Base-by-base conservation (phyloP, 2,329 filamentous ascomycete genomes). In the Dactylellina haptotyla region DNA sequence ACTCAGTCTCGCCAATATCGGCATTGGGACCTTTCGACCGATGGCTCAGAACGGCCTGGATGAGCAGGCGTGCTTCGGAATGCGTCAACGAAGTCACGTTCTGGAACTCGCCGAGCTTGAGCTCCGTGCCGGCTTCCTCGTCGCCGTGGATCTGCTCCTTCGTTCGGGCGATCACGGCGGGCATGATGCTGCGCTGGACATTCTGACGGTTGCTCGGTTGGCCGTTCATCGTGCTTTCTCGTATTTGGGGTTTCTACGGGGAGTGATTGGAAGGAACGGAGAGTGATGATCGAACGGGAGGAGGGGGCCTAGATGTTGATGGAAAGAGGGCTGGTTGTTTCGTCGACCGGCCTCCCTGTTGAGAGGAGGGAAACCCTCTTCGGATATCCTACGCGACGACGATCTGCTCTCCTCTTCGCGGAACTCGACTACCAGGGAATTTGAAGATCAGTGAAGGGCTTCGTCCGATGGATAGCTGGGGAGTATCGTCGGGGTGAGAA, bases 101-200 rank as follows among this genome's bases (percentile, higher is more conserved):
- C 78, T 96, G 88, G 82, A 98, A 97, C 80, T 97, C 94, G 82
- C 95, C 95, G 9, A 99, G 90, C 81, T 90, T 91, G 76, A 98
- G 88, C 63, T 88, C 88, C 5, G 87, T 84, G 54, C 90, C 88
- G 23, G 94, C 93, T 83, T 97, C 93, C 82, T 98, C 94, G 80
- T 97, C 93, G 80, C 90, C 90, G 66, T 88, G 86, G 51, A 87
- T 86, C 46, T 85, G 83, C 75, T 88, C 89, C 82, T 90, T 92
- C 75, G 86, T 84, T 72, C 90, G 89, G 63, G 89, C 88, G 26
- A 87, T 88, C 32, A 82, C 82, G 45, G 81, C 26, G 25, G 70
- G 71, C 71, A 76, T 58, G 20, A 59, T 65, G 34, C 32, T 30
- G 34, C 59, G 67, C 23, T 5, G 3, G 18, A 48, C 32, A 23